Base-by-base conservation (phyloP, 352 stramenopile genomes). In the Phytopythium ostracodes region DNA sequence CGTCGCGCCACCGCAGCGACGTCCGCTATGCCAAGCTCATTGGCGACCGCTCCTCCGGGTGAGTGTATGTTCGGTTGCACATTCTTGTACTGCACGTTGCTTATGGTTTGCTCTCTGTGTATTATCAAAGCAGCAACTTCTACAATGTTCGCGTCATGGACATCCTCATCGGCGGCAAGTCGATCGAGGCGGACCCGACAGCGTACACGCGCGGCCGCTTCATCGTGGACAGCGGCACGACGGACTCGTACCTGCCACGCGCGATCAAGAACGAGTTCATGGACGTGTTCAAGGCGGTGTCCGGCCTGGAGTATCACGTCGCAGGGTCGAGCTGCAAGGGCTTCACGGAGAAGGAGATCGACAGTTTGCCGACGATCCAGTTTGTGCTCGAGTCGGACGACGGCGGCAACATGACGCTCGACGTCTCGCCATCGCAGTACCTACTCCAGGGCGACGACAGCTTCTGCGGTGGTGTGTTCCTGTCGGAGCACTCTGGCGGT, bases 151-250 rank as follows among this genome's bases (percentile, higher is more conserved):
- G 81, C 20, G 59, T 95, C 43, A 73, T 72, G 12, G 84, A 92
- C 49, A 81, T 95, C 56, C 79, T 76, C 25, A 80, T 95, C 29
- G 73, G 66, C 22, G 75, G 77, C 60, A 67, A 70, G 22, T 83
- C 80, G 36, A 89, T 95, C 38, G 72, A 88, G 10, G 72, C 78
- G 1, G 63, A 77, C 0, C 46, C 66, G 8, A 65, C 66, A n/a
- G 79, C 64, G 29, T 79, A 76, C 35, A 67, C 62, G 7, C 72
- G 69, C 36, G 83, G 83, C 0, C 77, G 87, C 53, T 92, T 84
- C 54, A 91, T 96, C 53, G 79, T 96, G 15, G 87, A 96, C 64
- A 96, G 87, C 60, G 87, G 87, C 50, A 94, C 87, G 14, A 94
- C 87, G 2, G 84, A 92, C 63, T 93, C 87, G 54, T 93, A 91